These are phyloP conservation scores for Choiromyces venosus DNA, from an alignment of 495 filamentous ascomycete species.

Conservation along the genomic window DNA sequence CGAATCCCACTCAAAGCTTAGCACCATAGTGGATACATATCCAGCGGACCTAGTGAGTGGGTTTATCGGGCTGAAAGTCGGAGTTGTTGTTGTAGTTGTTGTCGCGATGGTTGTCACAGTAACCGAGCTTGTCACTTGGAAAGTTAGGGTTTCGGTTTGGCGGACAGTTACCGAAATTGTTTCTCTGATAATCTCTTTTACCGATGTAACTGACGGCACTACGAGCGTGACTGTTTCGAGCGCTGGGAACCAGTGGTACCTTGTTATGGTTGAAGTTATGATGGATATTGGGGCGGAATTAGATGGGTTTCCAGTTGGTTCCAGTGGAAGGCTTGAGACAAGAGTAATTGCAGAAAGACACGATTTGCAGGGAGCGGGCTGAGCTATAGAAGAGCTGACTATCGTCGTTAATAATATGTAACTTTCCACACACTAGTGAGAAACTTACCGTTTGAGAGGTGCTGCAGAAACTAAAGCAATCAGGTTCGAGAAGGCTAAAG, in stretches of 20 bases:
- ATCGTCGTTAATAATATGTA: no score
- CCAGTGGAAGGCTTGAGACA: not conserved
- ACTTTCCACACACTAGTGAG: not conserved
- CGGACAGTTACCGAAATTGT: not conserved
- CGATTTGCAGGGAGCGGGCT: no score
- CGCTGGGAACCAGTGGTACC: no score
- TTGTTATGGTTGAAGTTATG: not conserved
- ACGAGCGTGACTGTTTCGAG: no score
- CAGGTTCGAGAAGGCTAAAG: not conserved
- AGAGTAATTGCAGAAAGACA: no score
- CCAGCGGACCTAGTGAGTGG: not conserved
- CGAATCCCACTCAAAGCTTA: not conserved
- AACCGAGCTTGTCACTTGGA: not conserved
- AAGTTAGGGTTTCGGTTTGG: not conserved
- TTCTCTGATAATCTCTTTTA: not conserved
- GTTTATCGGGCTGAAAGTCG: not conserved
- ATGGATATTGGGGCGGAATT: no score
- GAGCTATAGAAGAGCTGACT: not conserved
- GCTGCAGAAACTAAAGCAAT: not conserved
- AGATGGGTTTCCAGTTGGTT: not conserved
- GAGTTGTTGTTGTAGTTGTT: not conserved
- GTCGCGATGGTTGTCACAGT: not conserved
- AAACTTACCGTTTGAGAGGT: not conserved
- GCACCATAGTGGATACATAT: not conserved
- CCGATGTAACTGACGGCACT: not conserved